phyloP scores from a whole-genome alignment of 345 rosid genomes.

The Gossypium bickii region DNA sequence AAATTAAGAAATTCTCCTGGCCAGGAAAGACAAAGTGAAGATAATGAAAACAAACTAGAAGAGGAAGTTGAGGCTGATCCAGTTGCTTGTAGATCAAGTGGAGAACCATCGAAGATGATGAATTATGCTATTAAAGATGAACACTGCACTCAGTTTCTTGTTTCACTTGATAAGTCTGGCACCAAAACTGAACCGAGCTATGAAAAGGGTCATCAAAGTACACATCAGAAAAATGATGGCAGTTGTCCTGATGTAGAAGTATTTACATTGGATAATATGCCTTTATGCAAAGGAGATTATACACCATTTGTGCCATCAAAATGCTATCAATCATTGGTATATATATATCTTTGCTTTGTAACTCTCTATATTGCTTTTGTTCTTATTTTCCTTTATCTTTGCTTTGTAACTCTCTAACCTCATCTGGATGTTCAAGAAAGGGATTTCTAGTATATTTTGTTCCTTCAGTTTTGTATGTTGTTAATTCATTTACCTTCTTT shows the following conservation, averaged over 20 bases:
- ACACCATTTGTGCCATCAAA: slow-evolving; percentile 39
- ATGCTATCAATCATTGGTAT: slow-evolving; percentile 12
- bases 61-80: slow-evolving; percentile 1
- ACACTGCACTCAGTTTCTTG: slow-evolving; percentile 19
- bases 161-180: slow-evolving; percentile 22
- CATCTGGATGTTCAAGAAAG: neutral
- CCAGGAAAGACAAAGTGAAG: slow-evolving; percentile 14
- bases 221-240: slow-evolving; percentile 26
- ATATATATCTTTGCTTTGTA: slow-evolving; percentile 18
- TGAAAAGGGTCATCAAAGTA: slow-evolving; percentile 25
- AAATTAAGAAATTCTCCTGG: neutral
- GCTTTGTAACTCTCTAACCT: neutral
- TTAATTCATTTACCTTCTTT: slow-evolving; percentile 18
- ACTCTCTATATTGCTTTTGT: neutral
- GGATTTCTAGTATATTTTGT: neutral
- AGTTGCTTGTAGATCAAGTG: slow-evolving; percentile 12
- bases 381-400: neutral
- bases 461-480: slow-evolving; percentile 3
- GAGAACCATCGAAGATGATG: neutral
- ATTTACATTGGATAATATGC: slow-evolving; percentile 33
- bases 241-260: slow-evolving; percentile 49
- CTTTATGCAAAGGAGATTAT: slow-evolving; percentile 25
- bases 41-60: slow-evolving; percentile 18
- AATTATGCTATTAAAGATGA: slow-evolving; percentile 24
- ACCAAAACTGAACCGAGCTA: slow-evolving; percentile 1